Evolutionary conservation across 805 yeast species (phyloP).

Genomic region (Candida lessepsii): DNA sequence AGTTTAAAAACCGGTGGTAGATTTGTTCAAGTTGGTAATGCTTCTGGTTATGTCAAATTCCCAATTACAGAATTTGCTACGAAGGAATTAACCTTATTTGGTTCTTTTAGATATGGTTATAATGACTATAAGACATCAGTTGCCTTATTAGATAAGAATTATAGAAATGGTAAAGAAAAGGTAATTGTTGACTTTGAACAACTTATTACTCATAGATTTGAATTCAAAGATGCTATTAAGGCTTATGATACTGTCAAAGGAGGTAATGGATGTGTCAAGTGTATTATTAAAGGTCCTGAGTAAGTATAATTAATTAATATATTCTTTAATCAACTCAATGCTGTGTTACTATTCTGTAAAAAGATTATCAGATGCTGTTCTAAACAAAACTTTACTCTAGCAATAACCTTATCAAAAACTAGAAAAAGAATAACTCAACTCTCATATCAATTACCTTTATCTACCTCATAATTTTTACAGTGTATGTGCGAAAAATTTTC

Average conservation of each 20-base stretch:
- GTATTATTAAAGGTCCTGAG: conserved; percentile 78
- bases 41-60: conserved; percentile 63
- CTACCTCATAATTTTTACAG: background rate
- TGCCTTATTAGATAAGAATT: conserved; percentile 58
- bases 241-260: conserved; percentile 72
- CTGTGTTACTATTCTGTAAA: too few relatives aligned
- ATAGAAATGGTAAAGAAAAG: conserved; percentile 39
- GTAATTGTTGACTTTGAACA: conserved; percentile 57
- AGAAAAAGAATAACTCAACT: too few relatives aligned
- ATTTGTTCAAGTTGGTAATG: conserved; percentile 85
- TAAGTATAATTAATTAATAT: conserved; percentile 10
- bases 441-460: too few relatives aligned
- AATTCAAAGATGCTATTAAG: conserved; percentile 67
- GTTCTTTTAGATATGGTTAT: conserved; percentile 77
- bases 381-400: too few relatives aligned
- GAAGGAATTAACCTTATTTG: conserved; percentile 67
- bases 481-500: conserved; percentile 10
- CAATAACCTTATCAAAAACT: too few relatives aligned
- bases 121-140: conserved; percentile 78
- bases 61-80: conserved; percentile 70
- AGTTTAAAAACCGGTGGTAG: conserved; percentile 66
- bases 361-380: too few relatives aligned
- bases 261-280: conserved; percentile 72
- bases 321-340: too few relatives aligned
- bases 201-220: conserved; percentile 71